Evolutionary conservation across 306 rosid genomes (phyloP), one percentile per base, ranked within the genome.

Genomic region (Vicia faba): DNA sequence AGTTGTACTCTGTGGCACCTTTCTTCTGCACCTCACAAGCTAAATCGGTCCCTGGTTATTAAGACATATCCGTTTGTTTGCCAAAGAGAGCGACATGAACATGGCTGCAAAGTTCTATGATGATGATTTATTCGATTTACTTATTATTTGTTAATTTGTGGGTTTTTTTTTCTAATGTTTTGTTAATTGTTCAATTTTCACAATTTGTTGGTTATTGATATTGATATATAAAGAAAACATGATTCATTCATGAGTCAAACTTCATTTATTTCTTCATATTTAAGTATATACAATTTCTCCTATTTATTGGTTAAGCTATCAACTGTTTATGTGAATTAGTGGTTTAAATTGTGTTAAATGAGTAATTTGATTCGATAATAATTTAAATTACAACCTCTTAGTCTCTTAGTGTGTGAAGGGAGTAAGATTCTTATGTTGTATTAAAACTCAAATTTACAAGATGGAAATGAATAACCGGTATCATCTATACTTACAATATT

Each of bases 11-110:
- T 2, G 82, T 79, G 26, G 72, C 80, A 48, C 80, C 88, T 48
- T 86, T 86, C 80, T 70, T 69, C 81, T 86, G 29, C 78, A 63
- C 82, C 65, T 44, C 82, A 0, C 43, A 57, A 49, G 19, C 81
- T 19, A 69, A 33, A 39, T 44, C 76, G 11, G 12, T 3, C 7
- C 80, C 81, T 23, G 81, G 77, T 33, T 71, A 71, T 59, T 77
- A 15, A 58, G 46, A 48, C 8, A 23, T 2, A 23, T 23, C n/a
- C 1, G 2, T 45, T 12, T 29, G 1, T 45, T 23, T 23, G 25
- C 25, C 25, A 23, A 23, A 23, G 25, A 23, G 5, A 31, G 23
- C 59, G 44, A n/a, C 18, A 20, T 60, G 10, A 60, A 59, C 3
- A 29, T 28, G 66, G 16, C 23, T 38, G 16, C 69, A 11, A 49